These are phyloP conservation scores for Dactylellina haptotyla DNA, from an alignment of 2,329 filamentous ascomycete species.

Conservation along the genomic window DNA sequence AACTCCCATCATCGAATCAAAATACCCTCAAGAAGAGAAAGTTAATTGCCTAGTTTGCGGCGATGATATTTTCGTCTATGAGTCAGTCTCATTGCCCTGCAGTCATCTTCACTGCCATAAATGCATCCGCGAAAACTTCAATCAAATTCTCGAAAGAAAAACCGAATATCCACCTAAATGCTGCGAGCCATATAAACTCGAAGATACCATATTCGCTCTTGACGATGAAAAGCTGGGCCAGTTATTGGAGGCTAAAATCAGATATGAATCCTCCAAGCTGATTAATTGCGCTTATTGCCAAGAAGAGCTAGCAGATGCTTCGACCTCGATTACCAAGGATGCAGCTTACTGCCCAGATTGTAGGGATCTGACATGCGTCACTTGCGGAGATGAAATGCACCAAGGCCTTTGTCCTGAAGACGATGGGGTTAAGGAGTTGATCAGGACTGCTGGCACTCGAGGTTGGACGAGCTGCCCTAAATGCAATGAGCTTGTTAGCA, in stretches of 20 bases:
- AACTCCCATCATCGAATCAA: neutral
- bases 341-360: conserved; percentile 18
- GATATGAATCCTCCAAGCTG: conserved; percentile 13
- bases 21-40: conserved; percentile 18
- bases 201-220: conserved; percentile 1
- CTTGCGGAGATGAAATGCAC: conserved; percentile 28
- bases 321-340: neutral
- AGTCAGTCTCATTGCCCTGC: neutral
- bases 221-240: conserved; percentile 4
- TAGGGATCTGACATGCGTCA: conserved; percentile 26
- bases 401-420: conserved; percentile 21
- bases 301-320: conserved; percentile 2
- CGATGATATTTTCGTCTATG: neutral
- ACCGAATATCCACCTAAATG: conserved; percentile 32
- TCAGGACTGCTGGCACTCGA: neutral
- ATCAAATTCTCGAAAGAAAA: neutral
- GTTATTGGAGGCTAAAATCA: conserved; percentile 3
- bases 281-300: conserved; percentile 23
- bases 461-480: conserved; percentile 23
- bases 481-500: conserved; percentile 11
- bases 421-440: conserved; percentile 1
- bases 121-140: conserved; percentile 21
- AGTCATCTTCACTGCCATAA: conserved; percentile 19
- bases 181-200: conserved; percentile 19
- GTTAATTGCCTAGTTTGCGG: conserved; percentile 25